A percentile compares a stretch with the other conserved stretches of the same genome.
Conservation (phyloP, 805 yeast genomes). For the Candida jianshihensis region DNA sequence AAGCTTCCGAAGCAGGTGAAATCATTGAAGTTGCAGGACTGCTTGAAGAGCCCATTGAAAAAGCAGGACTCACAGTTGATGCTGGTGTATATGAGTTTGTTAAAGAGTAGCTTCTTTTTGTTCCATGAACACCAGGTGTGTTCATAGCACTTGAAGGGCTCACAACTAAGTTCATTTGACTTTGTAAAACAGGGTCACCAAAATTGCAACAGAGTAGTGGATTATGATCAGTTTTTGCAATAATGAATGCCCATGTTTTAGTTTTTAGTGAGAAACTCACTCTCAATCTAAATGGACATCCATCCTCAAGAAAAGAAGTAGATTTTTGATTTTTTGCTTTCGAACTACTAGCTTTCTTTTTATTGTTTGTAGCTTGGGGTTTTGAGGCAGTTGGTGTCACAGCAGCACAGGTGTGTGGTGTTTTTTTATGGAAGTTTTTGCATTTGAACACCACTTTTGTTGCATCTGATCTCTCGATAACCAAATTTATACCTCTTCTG, state of each 20-base stretch:
- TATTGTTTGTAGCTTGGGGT: background rate
- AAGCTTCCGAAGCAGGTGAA: slow-evolving; percentile 13
- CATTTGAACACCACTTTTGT: slow-evolving; percentile 28
- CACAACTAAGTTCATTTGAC: background rate
- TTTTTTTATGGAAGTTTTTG: slow-evolving; percentile 22
- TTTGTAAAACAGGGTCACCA: slow-evolving; percentile 6
- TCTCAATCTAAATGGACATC: slow-evolving; percentile 24
- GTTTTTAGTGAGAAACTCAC: slow-evolving; percentile 22
- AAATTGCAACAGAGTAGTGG: slow-evolving; percentile 19
- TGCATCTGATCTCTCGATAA: slow-evolving; percentile 27
- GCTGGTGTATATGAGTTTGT: slow-evolving; percentile 15
- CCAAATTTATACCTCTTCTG: slow-evolving; percentile 18
- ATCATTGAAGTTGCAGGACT: slow-evolving; percentile 7
- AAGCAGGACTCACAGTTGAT: slow-evolving; percentile 14
- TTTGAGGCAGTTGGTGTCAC: slow-evolving; percentile 2
- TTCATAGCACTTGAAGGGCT: background rate
- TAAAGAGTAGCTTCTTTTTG: slow-evolving; percentile 17
- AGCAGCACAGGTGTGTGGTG: too few relatives aligned
- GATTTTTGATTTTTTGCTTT: slow-evolving; percentile 8
- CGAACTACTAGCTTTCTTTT: background rate
- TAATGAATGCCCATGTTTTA: slow-evolving; percentile 19
- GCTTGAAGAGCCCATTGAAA: slow-evolving; percentile 7
- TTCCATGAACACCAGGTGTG: slow-evolving; percentile 7
- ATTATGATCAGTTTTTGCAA: slow-evolving; percentile 21
- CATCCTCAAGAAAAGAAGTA: slow-evolving; percentile 18